Evolutionary conservation across 768 basidiomycete species (phyloP).

Genomic region (Pisolithus albus): DNA sequence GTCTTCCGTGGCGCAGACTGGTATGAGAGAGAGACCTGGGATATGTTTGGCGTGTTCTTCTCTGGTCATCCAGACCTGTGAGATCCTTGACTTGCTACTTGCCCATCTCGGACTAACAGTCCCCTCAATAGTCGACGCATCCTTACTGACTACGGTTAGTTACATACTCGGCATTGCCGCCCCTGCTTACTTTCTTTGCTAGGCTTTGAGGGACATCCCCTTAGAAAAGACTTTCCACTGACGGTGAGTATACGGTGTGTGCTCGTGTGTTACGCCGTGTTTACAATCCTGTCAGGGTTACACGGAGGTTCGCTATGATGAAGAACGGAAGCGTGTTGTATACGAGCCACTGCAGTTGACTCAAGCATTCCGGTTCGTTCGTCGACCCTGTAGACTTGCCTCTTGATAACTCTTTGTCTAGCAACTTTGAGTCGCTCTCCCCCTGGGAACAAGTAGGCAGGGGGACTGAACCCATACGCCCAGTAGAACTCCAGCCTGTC

Average conservation of each 20-base stretch:
- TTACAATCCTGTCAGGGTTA: slow-evolving; percentile 63
- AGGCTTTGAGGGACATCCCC: slow-evolving; percentile 96
- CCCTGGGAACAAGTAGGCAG: slow-evolving; percentile 95
- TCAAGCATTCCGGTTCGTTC: slow-evolving; percentile 86
- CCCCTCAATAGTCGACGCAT: slow-evolving; percentile 70
- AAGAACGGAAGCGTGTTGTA: slow-evolving; percentile 94
- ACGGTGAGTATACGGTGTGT: slow-evolving; percentile 50
- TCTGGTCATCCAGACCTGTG: slow-evolving; percentile 93
- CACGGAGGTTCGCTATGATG: slow-evolving; percentile 95
- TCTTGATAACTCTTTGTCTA: slow-evolving; percentile 23
- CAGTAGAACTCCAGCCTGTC: slow-evolving; percentile 69
- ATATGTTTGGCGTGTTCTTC: slow-evolving; percentile 96
- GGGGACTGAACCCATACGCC: slow-evolving; percentile 47
- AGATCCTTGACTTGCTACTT: slow-evolving; percentile 26
- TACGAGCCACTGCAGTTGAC: slow-evolving; percentile 97
- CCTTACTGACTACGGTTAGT: slow-evolving; percentile 90
- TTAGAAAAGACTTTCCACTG: slow-evolving; percentile 97
- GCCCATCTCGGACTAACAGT: slow-evolving; percentile 10
- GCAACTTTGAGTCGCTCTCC: slow-evolving; percentile 88
- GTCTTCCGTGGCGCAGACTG: slow-evolving; percentile 93
- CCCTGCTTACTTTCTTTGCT: not conserved
- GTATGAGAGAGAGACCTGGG: slow-evolving; percentile 99
- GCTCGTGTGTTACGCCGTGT: not conserved
- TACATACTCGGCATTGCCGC: not conserved
- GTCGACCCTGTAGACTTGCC: not conserved